Conservation (phyloP, 805 yeast species). For the Yarrowia divulgata region DNA sequence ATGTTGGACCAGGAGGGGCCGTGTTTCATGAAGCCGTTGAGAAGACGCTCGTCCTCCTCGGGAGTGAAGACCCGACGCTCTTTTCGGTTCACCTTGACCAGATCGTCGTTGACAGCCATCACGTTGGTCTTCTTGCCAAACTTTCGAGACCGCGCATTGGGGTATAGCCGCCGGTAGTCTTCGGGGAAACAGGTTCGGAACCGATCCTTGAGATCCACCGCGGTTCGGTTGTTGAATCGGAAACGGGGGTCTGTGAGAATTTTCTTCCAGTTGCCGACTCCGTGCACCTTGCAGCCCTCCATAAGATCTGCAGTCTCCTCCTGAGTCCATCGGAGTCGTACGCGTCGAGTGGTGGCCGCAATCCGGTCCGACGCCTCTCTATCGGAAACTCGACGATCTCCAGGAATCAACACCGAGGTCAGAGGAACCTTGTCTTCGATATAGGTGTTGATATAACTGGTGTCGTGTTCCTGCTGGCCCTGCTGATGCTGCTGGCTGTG, state of each 20-base stretch:
- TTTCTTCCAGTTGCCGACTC: conserved; percentile 58
- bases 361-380: conserved; percentile 24
- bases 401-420: conserved; percentile 32
- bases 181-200: conserved; percentile 57
- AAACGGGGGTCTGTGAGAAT: conserved; percentile 54
- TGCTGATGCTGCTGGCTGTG: conserved; percentile 33
- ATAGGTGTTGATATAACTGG: conserved; percentile 35
- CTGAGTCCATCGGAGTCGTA: conserved; percentile 54
- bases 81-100: conserved; percentile 55
- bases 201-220: conserved; percentile 56
- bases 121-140: conserved; percentile 26
- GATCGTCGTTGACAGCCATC: conserved; percentile 43
- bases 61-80: conserved; percentile 54
- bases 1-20: conserved; percentile 58
- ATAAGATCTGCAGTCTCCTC: conserved; percentile 54
- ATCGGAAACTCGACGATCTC: conserved; percentile 21
- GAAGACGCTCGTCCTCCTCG: conserved; percentile 54
- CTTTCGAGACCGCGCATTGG: conserved; percentile 56
- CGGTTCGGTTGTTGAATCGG: conserved; percentile 54
- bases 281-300: conserved; percentile 55
- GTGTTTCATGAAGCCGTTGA: conserved; percentile 54
- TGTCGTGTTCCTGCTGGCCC: conserved; percentile 31
- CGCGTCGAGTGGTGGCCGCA: conserved; percentile 45
- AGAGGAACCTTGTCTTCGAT: conserved; percentile 37
- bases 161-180: conserved; percentile 55